Base-by-base conservation (phyloP, 345 rosid species). In the Linum lewisii region DNA sequence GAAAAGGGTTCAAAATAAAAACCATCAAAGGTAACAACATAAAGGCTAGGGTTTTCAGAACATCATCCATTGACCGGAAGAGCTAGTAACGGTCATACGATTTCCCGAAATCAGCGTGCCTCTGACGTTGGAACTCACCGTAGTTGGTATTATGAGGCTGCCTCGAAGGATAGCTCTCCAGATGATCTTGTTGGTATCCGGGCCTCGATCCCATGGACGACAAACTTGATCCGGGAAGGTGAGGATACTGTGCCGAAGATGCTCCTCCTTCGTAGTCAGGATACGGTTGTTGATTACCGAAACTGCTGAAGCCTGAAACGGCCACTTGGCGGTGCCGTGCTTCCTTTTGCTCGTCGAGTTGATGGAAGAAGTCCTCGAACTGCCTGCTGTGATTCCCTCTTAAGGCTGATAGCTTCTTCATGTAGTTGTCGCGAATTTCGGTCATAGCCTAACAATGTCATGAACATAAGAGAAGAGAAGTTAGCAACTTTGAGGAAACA, bases 311-410 rank as follows among this genome's bases (percentile, higher is more conserved):
- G 77, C 79, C 77, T 54, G 78, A 58, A 24, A 69, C 74, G 38
- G 87, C 63, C 74, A 77, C 73, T 66, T 85, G 91, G 68, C 78
- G 86, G 20, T 78, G 87, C 20, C 65, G 73, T 51, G 81, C 69
- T 72, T 85, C 91, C 36, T 82, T 89, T 59, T 85, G 88, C 60
- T 29, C 34, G 7, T 29, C 34, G n/a, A 76, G 45, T 63, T 81
- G 87, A 72, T 87, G 86, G 69, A 90, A 89, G 20, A 90, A 89
- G n/a, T 84, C 95, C 59, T 87, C 96, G 85, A 91, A 90, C 64
- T 79, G 85, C 64, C 82, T 82, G 59, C 83, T 69, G 63, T 93
- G 92, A 59, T 76, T 42, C 66, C 73, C 77, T 79, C 96, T 82
- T 65, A 85, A 36, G 16, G 63, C 62, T 64, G 83, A 74, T 68